phyloP scores from a whole-genome alignment of 441 rosid genomes.

The Croton setiger region DNA sequence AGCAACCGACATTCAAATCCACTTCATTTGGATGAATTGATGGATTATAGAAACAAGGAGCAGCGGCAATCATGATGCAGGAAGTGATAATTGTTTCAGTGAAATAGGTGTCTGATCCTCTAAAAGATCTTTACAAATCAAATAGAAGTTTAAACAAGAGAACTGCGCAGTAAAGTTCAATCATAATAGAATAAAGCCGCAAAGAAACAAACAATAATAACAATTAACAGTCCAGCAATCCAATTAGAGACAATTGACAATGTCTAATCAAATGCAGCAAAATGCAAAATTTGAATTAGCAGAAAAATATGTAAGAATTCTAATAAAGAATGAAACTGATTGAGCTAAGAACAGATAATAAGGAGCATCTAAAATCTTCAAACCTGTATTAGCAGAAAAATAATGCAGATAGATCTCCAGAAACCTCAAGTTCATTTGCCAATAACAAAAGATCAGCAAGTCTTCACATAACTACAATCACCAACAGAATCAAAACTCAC shows the following conservation, averaged over 20 bases:
- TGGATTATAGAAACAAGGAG: neutral
- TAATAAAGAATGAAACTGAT: neutral
- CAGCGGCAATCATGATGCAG: neutral
- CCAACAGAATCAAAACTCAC: conserved; percentile 23
- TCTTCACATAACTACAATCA: conserved; percentile 19
- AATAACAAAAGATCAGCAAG: conserved; percentile 26
- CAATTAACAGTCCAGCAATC: conserved; percentile 14
- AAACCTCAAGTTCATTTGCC: conserved; percentile 58
- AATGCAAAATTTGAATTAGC: neutral
- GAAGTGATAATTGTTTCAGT: neutral
- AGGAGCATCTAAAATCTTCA: conserved; percentile 11
- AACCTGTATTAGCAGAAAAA: conserved; percentile 45
- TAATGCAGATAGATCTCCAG: conserved; percentile 44
- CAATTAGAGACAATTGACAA: conserved; percentile 9
- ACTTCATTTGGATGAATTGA: neutral
- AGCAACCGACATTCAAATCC: conserved; percentile 5
- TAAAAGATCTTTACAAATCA: neutral
- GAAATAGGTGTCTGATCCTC: neutral
- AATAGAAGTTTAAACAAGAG: conserved; percentile 9
- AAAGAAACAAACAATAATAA: conserved; percentile 11
- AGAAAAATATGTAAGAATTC: neutral
- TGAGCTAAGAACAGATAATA: neutral
- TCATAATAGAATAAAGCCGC: neutral
- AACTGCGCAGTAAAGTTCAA: conserved; percentile 11
- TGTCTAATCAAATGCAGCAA: conserved; percentile 5